phyloP scores from a whole-genome alignment of 495 filamentous ascomycete genomes.

The Tuber microsphaerosporum region DNA sequence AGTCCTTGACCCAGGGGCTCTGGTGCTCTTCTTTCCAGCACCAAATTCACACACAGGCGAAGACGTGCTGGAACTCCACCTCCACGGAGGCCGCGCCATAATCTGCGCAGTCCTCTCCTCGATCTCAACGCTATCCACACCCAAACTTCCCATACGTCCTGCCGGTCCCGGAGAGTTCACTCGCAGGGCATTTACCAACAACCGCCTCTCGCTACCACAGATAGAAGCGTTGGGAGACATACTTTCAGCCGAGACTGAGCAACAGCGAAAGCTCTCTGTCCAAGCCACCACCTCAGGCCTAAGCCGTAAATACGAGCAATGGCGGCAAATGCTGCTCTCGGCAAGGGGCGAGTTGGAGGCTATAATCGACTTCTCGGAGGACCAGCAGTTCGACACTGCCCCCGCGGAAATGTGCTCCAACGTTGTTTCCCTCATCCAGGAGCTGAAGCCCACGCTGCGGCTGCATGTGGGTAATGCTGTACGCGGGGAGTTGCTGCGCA shows the following conservation, averaged over 20 bases:
- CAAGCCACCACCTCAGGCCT: conserved; percentile 64
- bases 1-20: conserved; percentile 71
- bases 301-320: conserved; percentile 72
- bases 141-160: conserved; percentile 57
- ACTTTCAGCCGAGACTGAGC: conserved; percentile 81
- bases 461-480: conserved; percentile 68
- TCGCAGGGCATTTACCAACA: conserved; percentile 80
- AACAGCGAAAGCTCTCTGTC: conserved; percentile 80
- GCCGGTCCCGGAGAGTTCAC: conserved; percentile 97
- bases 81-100: conserved; percentile 86
- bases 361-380: conserved; percentile 92
- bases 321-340: conserved; percentile 68
- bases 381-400: conserved; percentile 92
- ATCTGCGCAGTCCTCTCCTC: conserved; percentile 76
- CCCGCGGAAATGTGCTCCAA: conserved; percentile 61
- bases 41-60: conserved; percentile 86
- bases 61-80: conserved; percentile 83
- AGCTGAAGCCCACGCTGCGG: conserved; percentile 55
- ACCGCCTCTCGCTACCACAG: conserved; percentile 80
- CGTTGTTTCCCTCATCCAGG: conserved; percentile 57
- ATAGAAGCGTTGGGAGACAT: conserved; percentile 85
- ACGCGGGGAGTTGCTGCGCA: conserved; percentile 74
- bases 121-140: conserved; percentile 50
- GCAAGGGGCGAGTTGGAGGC: conserved; percentile 90
- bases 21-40: conserved; percentile 80